Percentiles rank a stretch among this genome's conserved stretches.
Evolutionary conservation across 2,329 filamentous ascomycete species (phyloP).

Genomic region (Knoxdaviesia proteae): DNA sequence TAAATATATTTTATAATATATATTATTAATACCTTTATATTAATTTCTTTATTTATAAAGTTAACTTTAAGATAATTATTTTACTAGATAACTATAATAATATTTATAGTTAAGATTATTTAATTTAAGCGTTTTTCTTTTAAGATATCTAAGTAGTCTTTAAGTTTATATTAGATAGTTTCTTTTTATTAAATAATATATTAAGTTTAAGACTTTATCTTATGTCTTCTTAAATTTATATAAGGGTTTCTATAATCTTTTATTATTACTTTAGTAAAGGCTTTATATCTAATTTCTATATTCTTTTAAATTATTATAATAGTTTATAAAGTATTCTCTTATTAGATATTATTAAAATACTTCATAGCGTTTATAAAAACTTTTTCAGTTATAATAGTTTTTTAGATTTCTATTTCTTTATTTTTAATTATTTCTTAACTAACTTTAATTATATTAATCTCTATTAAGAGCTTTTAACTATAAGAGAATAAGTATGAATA

Average conservation of each 20-base stretch:
- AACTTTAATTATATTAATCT: background rate
- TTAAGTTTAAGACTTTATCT: background rate
- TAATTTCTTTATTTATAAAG: no score
- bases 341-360: no score
- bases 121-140: background rate
- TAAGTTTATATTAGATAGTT: background rate
- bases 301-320: background rate
- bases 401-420: constrained; percentile 1
- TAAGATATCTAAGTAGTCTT: background rate
- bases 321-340: no score
- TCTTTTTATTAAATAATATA: no score
- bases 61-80: background rate
- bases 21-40: background rate
- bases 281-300: background rate
- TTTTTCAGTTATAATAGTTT: background rate
- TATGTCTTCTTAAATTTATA: background rate
- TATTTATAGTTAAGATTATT: background rate
- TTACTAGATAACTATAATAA: background rate
- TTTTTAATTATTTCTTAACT: constrained; percentile 1
- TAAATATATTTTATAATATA: background rate
- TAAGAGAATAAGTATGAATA: no score
- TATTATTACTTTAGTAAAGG: background rate
- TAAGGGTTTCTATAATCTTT: background rate
- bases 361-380: background rate
- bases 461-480: no score